Evolutionary conservation across 139 green algal genomes (phyloP).

Genomic region (Yamagishiella unicocca): DNA sequence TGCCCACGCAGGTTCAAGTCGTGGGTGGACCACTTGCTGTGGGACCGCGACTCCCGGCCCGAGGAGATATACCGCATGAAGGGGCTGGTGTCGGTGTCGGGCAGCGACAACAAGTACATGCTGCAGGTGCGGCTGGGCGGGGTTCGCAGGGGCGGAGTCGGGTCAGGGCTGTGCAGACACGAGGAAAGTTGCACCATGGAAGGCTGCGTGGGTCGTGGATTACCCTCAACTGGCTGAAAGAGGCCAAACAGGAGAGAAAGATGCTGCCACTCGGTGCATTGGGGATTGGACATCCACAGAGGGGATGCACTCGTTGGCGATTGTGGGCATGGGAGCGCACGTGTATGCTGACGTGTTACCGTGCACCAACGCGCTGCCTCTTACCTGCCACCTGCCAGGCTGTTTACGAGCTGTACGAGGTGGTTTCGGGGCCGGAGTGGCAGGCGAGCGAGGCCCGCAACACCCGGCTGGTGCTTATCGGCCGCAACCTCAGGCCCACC

Average conservation of each 20-base stretch:
- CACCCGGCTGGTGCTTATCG: constrained; percentile 63
- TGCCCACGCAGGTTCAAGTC: constrained; percentile 52
- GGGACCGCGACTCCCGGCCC: constrained; percentile 61
- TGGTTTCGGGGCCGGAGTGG: constrained; percentile 55
- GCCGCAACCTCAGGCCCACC: constrained; percentile 32
- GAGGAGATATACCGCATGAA: constrained; percentile 79
- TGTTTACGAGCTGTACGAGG: constrained; percentile 72
- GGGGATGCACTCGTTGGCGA: too few relatives aligned
- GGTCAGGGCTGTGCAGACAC: too few relatives aligned
- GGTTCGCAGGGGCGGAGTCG: too few relatives aligned
- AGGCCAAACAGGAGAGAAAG: too few relatives aligned
- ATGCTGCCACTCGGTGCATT: too few relatives aligned
- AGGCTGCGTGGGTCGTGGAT: too few relatives aligned
- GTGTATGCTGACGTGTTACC: too few relatives aligned
- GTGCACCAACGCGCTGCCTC: too few relatives aligned
- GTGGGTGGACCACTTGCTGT: constrained; percentile 71
- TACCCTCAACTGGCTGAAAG: too few relatives aligned
- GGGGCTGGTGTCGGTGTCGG: constrained; percentile 59
- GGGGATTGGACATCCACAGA: too few relatives aligned
- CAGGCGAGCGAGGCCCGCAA: constrained; percentile 21
- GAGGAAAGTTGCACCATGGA: too few relatives aligned
- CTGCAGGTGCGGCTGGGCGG: constrained; percentile 55
- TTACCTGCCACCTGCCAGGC: constrained; percentile 43
- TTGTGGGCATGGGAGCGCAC: too few relatives aligned
- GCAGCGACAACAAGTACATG: constrained; percentile 50